Conservation (phyloP, 345 rosid genomes). For the rapeseed (Brassica napus) region DNA sequence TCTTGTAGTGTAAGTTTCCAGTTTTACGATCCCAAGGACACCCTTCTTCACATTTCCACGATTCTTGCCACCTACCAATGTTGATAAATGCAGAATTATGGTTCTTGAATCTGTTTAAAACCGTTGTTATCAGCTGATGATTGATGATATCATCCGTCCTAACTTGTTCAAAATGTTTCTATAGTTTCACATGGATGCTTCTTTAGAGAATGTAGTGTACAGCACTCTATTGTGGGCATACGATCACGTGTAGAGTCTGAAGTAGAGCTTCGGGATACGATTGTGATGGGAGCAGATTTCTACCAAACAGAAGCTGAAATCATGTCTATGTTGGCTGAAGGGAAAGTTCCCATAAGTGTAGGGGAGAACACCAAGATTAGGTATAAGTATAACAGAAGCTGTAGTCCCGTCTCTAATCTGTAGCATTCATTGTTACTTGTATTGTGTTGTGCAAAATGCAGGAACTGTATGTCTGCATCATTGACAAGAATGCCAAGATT, state of each 20-base stretch:
- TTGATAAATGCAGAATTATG: conserved; percentile 71
- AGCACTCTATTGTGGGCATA: conserved; percentile 75
- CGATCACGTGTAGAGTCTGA: conserved; percentile 76
- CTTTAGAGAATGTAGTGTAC: conserved; percentile 65
- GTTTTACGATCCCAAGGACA: conserved; percentile 71
- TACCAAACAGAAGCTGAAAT: conserved; percentile 87
- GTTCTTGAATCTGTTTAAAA: neutral
- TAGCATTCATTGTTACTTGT: conserved; percentile 7
- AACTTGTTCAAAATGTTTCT: conserved; percentile 15
- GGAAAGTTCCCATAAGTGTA: conserved; percentile 80
- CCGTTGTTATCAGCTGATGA: neutral
- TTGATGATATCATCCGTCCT: neutral
- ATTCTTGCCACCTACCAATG: conserved; percentile 88
- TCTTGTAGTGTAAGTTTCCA: conserved; percentile 40
- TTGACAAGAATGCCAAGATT: conserved; percentile 87
- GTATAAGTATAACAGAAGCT: conserved; percentile 35
- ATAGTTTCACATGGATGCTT: conserved; percentile 90
- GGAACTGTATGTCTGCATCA: conserved; percentile 63
- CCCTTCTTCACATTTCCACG: conserved; percentile 84
- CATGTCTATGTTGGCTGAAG: conserved; percentile 62
- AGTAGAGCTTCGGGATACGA: conserved; percentile 73
- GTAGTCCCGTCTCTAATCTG: neutral
- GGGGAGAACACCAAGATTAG: conserved; percentile 75
- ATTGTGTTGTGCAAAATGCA: conserved; percentile 15
- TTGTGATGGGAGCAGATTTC: conserved; percentile 93